Evolutionary conservation across 2,329 filamentous ascomycete species (phyloP).

Genomic region (Elsinoe australis): DNA sequence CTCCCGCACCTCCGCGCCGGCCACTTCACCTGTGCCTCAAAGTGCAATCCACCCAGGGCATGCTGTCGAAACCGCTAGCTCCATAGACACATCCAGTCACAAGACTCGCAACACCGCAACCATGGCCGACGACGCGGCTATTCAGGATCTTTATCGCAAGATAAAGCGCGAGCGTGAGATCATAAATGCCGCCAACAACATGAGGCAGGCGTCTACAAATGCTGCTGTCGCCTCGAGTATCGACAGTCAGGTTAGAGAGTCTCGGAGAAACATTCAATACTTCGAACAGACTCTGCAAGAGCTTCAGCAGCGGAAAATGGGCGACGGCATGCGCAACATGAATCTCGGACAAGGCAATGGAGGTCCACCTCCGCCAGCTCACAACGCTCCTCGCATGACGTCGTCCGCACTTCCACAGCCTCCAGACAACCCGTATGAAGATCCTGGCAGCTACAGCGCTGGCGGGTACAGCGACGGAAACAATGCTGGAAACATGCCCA

Average conservation of each 20-base stretch:
- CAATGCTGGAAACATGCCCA: constrained; percentile 69
- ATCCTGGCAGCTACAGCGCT: constrained; percentile 46
- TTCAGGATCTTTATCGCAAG: constrained; percentile 84
- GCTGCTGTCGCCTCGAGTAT: constrained; percentile 81
- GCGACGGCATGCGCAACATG: constrained; percentile 60
- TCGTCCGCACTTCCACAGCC: constrained; percentile 13
- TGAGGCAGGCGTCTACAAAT: constrained; percentile 95
- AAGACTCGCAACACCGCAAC: constrained; percentile 28
- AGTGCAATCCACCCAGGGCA: not conserved
- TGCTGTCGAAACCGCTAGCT: not conserved
- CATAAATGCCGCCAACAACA: constrained; percentile 86
- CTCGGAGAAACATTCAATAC: constrained; percentile 86
- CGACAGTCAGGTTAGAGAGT: constrained; percentile 90
- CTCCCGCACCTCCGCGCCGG: not conserved
- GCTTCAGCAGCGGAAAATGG: constrained; percentile 72
- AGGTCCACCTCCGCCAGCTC: constrained; percentile 27
- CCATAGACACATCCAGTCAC: not conserved
- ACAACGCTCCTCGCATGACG: constrained; percentile 26
- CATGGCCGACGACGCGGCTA: constrained; percentile 54
- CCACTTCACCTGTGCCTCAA: too few species aligned
- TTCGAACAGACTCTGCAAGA: constrained; percentile 88
- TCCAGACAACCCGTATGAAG: constrained; percentile 17
- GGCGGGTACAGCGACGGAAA: constrained; percentile 53
- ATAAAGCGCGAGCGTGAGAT: constrained; percentile 95
- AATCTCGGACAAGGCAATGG: constrained; percentile 48